These are phyloP conservation scores for Benincasa hispida DNA, from an alignment of 306 rosid genomes.

Conservation along the genomic window DNA sequence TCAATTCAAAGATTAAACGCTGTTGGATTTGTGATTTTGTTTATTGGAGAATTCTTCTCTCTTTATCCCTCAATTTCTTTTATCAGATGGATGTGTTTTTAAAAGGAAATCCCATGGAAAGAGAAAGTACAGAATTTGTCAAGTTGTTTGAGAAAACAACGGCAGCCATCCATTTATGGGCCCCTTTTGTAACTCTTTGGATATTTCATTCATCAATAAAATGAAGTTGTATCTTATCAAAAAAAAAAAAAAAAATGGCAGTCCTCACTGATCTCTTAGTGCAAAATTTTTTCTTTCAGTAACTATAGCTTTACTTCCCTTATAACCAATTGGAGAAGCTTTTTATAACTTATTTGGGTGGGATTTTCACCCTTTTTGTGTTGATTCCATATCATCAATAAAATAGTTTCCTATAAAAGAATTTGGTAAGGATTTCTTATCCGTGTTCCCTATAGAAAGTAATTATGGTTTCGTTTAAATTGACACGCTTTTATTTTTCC, in stretches of 20 bases:
- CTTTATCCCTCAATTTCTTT: too few relatives aligned
- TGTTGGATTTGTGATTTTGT: not conserved
- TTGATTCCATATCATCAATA: not conserved
- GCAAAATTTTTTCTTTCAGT: not conserved
- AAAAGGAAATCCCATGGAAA: not conserved
- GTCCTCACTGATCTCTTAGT: not conserved
- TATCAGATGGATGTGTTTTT: not conserved
- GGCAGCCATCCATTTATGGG: not conserved
- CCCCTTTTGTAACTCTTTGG: too few relatives aligned
- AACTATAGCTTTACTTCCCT: not conserved
- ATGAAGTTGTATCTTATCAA: too few relatives aligned
- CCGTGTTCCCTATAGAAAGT: not conserved
- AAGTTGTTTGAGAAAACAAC: not conserved
- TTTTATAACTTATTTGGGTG: not conserved
- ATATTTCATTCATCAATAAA: too few relatives aligned
- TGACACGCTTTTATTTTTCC: too few relatives aligned
- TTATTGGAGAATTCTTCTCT: too few relatives aligned
- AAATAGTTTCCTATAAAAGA: not conserved
- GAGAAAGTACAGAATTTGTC: too few relatives aligned
- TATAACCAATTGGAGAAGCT: too few relatives aligned
- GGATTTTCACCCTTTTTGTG: not conserved
- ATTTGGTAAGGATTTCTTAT: not conserved
- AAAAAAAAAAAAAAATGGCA: too few relatives aligned
- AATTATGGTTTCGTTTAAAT: too few relatives aligned
- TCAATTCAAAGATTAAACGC: not conserved